phyloP scores from a whole-genome alignment of 768 basidiomycete species.

The Rhodotorula toruloides region DNA sequence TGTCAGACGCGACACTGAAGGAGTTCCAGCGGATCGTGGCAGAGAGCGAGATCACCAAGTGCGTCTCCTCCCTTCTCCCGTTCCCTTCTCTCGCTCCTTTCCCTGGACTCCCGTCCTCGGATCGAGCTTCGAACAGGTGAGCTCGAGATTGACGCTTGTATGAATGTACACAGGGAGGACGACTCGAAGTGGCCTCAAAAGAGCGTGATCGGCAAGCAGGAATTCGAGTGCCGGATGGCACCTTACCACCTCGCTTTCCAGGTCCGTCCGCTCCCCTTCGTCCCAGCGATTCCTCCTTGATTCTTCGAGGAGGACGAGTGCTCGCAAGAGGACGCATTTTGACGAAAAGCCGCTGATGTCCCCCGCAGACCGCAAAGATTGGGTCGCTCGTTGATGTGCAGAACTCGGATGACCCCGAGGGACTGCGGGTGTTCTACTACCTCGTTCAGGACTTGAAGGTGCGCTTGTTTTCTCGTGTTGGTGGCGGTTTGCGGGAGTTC shows the following conservation, averaged over 20 bases:
- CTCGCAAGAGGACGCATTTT: not conserved
- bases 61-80: constrained; percentile 40
- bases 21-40: constrained; percentile 93
- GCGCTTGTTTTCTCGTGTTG: constrained; percentile 35
- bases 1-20: constrained; percentile 83
- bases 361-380: constrained; percentile 84
- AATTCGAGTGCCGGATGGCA: constrained; percentile 88
- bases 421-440: constrained; percentile 95
- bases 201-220: constrained; percentile 97
- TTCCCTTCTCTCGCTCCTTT: not conserved
- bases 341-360: not conserved
- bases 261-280: constrained; percentile 51
- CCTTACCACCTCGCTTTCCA: constrained; percentile 96
- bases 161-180: constrained; percentile 91
- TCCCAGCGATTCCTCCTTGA: not conserved
- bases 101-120: not conserved
- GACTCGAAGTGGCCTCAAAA: constrained; percentile 98
- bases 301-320: not conserved
- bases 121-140: constrained; percentile 1
- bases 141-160: not conserved
- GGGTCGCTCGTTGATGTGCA: constrained; percentile 94
- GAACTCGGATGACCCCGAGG: constrained; percentile 95
- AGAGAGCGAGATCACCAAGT: constrained; percentile 92
- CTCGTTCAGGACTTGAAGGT: constrained; percentile 96
- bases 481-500: no score